These are phyloP conservation scores for Agroathelia rolfsii DNA, from an alignment of 1,284 basidiomycete species.

Conservation along the genomic window DNA sequence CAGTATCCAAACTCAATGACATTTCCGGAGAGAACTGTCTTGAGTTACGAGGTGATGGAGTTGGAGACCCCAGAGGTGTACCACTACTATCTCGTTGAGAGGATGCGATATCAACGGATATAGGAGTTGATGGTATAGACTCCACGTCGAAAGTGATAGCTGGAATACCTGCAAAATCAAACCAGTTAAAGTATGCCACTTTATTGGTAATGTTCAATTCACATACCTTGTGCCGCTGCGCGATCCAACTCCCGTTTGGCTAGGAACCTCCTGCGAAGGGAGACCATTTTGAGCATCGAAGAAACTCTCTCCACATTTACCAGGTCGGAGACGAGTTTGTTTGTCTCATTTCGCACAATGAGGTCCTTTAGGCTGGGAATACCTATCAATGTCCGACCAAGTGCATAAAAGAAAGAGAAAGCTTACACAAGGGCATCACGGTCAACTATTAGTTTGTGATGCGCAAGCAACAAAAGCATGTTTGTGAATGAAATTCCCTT, in stretches of 20 bases:
- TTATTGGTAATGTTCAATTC: constrained; percentile 5
- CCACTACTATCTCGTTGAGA: constrained; percentile 26
- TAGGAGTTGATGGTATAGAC: constrained; percentile 34
- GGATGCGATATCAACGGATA: constrained; percentile 46
- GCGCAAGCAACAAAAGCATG: constrained; percentile 84
- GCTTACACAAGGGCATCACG: constrained; percentile 77
- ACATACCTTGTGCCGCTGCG: constrained; percentile 23
- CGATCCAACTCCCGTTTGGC: constrained; percentile 29
- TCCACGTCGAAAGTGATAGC: constrained; percentile 65
- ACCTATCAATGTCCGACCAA: constrained; percentile 5
- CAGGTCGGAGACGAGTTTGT: constrained; percentile 70
- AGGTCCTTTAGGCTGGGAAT: constrained; percentile 68
- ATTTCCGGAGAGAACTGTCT: constrained; percentile 34
- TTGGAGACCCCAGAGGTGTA: constrained; percentile 25
- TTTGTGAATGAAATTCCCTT: constrained; percentile 86
- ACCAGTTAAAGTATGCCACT: constrained; percentile 2
- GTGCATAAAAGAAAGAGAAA: constrained; percentile 4
- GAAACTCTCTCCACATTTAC: constrained; percentile 80
- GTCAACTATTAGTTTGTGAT: constrained; percentile 89
- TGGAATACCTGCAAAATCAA: constrained; percentile 39
- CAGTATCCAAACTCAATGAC: constrained; percentile 34
- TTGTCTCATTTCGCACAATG: constrained; percentile 65
- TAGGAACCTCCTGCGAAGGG: constrained; percentile 63
- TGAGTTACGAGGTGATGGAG: constrained; percentile 31
- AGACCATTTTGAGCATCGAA: constrained; percentile 69